These are phyloP conservation scores for Mycena venus DNA, from an alignment of 768 basidiomycete genomes.

Conservation along the genomic window DNA sequence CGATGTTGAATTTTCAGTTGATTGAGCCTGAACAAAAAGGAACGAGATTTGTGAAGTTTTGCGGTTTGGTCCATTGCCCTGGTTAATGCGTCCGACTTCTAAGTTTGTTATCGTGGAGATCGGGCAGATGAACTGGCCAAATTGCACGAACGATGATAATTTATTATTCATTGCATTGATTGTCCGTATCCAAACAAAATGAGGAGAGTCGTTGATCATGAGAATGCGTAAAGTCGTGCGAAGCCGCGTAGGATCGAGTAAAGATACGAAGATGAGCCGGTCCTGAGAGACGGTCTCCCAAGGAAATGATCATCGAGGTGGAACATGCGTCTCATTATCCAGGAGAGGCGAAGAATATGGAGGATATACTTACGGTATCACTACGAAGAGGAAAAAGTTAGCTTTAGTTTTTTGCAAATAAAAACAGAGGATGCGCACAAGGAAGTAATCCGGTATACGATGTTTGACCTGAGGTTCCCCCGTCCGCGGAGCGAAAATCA, in stretches of 20 bases:
- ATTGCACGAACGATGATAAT: too few relatives aligned
- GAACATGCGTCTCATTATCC: slow-evolving; percentile 13
- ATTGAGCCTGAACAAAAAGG: too few relatives aligned
- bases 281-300: neutral
- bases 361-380: slow-evolving; percentile 28
- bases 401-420: neutral
- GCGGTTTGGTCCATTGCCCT: too few relatives aligned
- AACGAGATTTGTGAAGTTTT: too few relatives aligned
- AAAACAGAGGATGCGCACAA: slow-evolving; percentile 63
- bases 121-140: too few relatives aligned
- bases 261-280: slow-evolving; percentile 13
- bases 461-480: slow-evolving; percentile 97
- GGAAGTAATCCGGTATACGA: slow-evolving; percentile 94
- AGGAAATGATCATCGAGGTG: neutral
- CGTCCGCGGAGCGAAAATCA: slow-evolving; percentile 97
- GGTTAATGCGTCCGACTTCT: too few relatives aligned
- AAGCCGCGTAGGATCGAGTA: neutral
- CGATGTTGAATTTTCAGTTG: too few relatives aligned
- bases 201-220: slow-evolving; percentile 11
- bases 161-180: slow-evolving; percentile 9
- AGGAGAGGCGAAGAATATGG: slow-evolving; percentile 27
- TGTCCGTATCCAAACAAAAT: slow-evolving; percentile 28
- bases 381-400: slow-evolving; percentile 12
- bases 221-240: neutral
- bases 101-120: neutral